phyloP scores from a whole-genome alignment of 1,139 yeast species.

The Pichia sp. region DNA sequence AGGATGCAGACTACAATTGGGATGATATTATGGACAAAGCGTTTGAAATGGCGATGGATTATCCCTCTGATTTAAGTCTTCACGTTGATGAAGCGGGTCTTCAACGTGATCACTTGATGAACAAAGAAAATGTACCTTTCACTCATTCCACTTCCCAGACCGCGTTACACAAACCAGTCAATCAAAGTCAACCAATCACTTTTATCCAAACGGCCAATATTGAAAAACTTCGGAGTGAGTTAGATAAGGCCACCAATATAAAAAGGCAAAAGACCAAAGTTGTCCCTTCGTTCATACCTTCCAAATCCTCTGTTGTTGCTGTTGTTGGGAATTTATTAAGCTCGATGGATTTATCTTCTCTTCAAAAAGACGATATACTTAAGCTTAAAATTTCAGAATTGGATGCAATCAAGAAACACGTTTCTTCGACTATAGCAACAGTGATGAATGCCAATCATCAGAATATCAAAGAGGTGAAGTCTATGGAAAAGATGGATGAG shows the following conservation, averaged over 20 bases:
- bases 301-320: slow-evolving; percentile 8
- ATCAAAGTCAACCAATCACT: slow-evolving; percentile 7
- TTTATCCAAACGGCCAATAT: slow-evolving; percentile 6
- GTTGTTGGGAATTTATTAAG: slow-evolving; percentile 11
- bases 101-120: not conserved
- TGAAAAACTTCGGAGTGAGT: not conserved
- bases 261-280: not conserved
- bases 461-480: slow-evolving; percentile 1
- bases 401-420: slow-evolving; percentile 15
- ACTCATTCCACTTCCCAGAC: not conserved
- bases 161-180: not conserved
- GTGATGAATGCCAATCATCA: slow-evolving; percentile 13
- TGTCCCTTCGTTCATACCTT: not conserved
- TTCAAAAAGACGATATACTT: slow-evolving; percentile 16
- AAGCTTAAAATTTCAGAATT: slow-evolving; percentile 19
- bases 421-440: slow-evolving; percentile 20
- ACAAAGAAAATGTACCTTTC: not conserved
- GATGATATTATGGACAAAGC: slow-evolving; percentile 72
- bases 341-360: slow-evolving; percentile 13
- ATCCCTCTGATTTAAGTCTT: slow-evolving; percentile 53
- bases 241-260: not conserved
- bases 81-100: slow-evolving; percentile 64
- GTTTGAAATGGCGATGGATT: slow-evolving; percentile 64
- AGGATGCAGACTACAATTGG: slow-evolving; percentile 40
- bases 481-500: slow-evolving; percentile 20